Evolutionary conservation across 345 rosid species (phyloP).

Genomic region (Populus nigra): DNA sequence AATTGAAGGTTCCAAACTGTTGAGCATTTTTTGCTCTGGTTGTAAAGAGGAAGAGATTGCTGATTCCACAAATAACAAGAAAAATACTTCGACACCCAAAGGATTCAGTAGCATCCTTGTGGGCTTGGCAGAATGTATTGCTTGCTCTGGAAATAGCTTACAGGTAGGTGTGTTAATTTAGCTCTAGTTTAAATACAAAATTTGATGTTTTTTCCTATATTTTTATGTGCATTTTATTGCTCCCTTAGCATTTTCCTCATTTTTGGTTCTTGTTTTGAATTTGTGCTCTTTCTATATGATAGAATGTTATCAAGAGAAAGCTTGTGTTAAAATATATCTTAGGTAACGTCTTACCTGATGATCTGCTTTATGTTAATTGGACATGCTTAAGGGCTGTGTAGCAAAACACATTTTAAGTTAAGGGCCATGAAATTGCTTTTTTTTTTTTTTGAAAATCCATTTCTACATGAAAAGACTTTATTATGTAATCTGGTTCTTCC

Average conservation of each 20-base stretch:
- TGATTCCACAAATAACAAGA: slow-evolving; percentile 34
- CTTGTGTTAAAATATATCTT: not conserved
- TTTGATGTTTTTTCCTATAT: not conserved
- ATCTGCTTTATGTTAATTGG: not conserved
- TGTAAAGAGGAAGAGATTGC: slow-evolving; percentile 31
- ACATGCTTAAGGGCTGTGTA: not conserved
- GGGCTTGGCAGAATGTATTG: slow-evolving; percentile 70
- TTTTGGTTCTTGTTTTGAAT: not conserved
- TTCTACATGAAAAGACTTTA: not conserved
- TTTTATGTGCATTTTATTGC: not conserved
- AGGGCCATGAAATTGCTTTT: not conserved
- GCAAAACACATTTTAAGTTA: not conserved
- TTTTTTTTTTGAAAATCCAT: not conserved
- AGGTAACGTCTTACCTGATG: not conserved
- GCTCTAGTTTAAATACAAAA: not conserved
- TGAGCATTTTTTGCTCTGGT: slow-evolving; percentile 50
- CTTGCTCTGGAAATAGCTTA: slow-evolving; percentile 40
- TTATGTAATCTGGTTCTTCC: not conserved
- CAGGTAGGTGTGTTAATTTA: slow-evolving; percentile 33
- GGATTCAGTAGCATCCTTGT: slow-evolving; percentile 45
- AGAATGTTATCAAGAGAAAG: not conserved
- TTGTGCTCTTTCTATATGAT: not conserved
- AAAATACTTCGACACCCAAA: slow-evolving; percentile 17
- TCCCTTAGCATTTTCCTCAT: not conserved
- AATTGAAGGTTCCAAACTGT: slow-evolving; percentile 59